Conservation (phyloP, 2,329 filamentous ascomycete genomes). For the Fusarium torulosum region DNA sequence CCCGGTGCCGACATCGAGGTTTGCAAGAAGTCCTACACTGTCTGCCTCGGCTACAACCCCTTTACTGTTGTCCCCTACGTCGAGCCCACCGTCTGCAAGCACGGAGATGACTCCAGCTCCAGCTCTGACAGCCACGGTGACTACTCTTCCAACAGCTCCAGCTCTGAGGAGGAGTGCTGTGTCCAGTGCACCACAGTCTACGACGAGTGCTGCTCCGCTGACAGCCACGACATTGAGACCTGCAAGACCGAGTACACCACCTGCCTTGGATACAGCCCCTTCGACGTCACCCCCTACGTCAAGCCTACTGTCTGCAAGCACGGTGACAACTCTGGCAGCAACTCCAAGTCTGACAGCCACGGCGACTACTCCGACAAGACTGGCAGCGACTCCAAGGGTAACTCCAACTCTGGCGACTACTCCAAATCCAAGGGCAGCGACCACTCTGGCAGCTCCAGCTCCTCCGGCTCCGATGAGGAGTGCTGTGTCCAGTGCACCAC, state of each 20-base stretch:
- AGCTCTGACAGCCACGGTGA: not conserved
- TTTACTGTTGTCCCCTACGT: conserved; percentile 7
- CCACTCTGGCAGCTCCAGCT: not conserved
- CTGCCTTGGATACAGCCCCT: conserved; percentile 37
- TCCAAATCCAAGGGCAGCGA: not conserved
- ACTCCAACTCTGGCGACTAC: not conserved
- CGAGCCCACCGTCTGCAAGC: conserved; percentile 7
- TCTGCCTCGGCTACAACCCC: conserved; percentile 37
- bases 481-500: conserved; percentile 26
- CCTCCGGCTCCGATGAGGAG: conserved; percentile 21
- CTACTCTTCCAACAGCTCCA: conserved; percentile 2
- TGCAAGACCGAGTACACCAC: conserved; percentile 29
- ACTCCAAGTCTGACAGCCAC: not conserved
- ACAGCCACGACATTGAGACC: conserved; percentile 20
- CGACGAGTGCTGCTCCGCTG: conserved; percentile 26
- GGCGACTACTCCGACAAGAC: not conserved
- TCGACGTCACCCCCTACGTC: conserved; percentile 18
- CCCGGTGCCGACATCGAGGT: conserved; percentile 10
- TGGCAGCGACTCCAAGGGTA: not conserved
- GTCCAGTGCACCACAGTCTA: conserved; percentile 31
- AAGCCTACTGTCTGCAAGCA: conserved; percentile 39
- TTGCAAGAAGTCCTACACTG: conserved; percentile 26
- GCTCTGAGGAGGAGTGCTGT: conserved; percentile 34
- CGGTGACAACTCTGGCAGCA: not conserved
- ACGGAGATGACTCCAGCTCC: not conserved